A percentile compares a stretch with the other conserved stretches of the same genome.
These are phyloP conservation scores for Syzygium aromaticum DNA, from an alignment of 345 rosid genomes.

Conservation along the genomic window DNA sequence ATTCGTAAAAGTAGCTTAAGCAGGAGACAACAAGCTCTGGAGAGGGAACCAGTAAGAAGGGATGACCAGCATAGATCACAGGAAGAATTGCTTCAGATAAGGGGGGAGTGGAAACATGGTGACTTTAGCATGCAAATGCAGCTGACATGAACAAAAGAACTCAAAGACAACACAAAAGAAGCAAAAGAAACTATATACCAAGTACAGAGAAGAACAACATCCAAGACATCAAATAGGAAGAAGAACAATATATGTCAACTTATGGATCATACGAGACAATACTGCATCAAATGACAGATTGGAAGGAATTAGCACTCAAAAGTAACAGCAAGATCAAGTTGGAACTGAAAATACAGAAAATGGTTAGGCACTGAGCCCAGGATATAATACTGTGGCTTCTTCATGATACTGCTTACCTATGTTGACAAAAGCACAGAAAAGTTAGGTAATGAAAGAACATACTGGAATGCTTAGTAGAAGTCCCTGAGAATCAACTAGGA, in stretches of 20 bases:
- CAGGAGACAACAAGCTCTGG: not conserved
- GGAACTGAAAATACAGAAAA: not conserved
- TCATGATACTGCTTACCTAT: not conserved
- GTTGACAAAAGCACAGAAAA: not conserved
- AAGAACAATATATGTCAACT: not conserved
- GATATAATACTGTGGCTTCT: not conserved
- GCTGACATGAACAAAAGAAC: not conserved
- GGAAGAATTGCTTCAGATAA: not conserved
- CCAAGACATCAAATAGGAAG: not conserved
- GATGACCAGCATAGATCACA: not conserved
- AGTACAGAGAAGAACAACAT: not conserved
- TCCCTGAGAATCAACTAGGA: slow-evolving; percentile 46
- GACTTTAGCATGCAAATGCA: not conserved
- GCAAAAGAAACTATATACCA: not conserved
- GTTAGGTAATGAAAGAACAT: slow-evolving; percentile 11
- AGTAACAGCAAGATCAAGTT: not conserved
- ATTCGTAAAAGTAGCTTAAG: not conserved
- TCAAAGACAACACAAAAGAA: not conserved
- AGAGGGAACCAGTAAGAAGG: not conserved
- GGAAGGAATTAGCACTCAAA: not conserved
- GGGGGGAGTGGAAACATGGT: not conserved
- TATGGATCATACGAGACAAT: not conserved
- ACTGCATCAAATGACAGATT: not conserved
- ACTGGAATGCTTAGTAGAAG: slow-evolving; percentile 63
- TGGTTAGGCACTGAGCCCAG: not conserved